phyloP scores from a whole-genome alignment of 257 asterid genomes.

The Lycium ferocissimum region DNA sequence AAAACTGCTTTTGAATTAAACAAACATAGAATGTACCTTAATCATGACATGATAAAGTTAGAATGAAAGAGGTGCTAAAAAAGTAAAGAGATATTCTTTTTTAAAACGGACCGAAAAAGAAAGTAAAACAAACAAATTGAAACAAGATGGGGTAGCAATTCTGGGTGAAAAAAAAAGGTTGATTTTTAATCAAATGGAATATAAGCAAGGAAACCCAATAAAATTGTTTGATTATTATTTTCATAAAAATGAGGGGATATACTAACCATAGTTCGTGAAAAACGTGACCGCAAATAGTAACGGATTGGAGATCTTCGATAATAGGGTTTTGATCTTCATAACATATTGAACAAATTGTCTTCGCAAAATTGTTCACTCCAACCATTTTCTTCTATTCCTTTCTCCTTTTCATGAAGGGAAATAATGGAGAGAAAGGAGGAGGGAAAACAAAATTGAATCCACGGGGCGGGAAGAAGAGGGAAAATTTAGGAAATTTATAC shows the following conservation, averaged over 20 bases:
- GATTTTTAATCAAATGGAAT: not conserved
- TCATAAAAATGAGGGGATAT: not conserved
- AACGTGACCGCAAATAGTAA: slow-evolving; percentile 93
- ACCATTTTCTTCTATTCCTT: not conserved
- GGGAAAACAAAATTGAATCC: not conserved
- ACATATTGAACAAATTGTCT: slow-evolving; percentile 62
- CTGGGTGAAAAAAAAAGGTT: not conserved
- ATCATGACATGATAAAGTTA: too few species aligned
- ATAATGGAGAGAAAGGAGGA: not conserved
- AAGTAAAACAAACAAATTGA: too few species aligned
- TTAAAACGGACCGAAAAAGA: too few species aligned
- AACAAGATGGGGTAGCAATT: too few species aligned
- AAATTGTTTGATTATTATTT: not conserved
- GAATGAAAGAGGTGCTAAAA: too few species aligned
- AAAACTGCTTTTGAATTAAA: too few species aligned
- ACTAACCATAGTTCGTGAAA: slow-evolving; percentile 95
- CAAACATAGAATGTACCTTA: too few species aligned
- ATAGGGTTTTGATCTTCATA: slow-evolving; percentile 93
- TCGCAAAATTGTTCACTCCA: slow-evolving; percentile 12
- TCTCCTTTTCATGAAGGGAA: not conserved
- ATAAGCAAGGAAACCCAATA: not conserved
- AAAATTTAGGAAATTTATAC: slow-evolving; percentile 6
- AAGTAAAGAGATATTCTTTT: too few species aligned
- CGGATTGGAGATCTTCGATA: slow-evolving; percentile 82
- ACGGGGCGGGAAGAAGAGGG: not conserved